Evolutionary conservation across 352 stramenopile genomes (phyloP), one percentile per base, ranked within the genome.

Genomic region (Paralagenidium karlingii): DNA sequence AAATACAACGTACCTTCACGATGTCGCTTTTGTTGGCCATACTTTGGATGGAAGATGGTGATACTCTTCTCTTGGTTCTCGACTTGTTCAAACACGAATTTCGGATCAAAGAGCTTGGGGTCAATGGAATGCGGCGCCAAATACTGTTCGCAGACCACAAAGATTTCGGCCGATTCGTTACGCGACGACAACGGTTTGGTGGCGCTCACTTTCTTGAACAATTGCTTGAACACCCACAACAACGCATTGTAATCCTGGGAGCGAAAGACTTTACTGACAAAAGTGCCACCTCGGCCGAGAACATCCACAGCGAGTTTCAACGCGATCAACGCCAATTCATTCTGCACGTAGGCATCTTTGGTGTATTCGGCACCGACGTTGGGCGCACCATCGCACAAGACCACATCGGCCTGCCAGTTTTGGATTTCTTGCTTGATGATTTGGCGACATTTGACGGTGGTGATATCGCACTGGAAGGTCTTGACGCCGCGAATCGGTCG

Each of bases 91-190:
- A 99, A 99, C 8, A 99, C 94, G 59, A 94, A 91, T 65, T 96
- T 97, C 10, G 94, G 94, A 63, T 99, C 93, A 38, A 98, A 93
- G 19, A 99, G 71, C 45, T 96, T 89, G 1, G 94, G 68, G 63
- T 99, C 96, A 52, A 99, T 98, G 34, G 94, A 97, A 42, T 97
- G 76, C 1, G 96, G 95, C 4, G 84, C 88, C 28, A 97, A 59
- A 60, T 97, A 99, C 22, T 91, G 74, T 46, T 90, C 61, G 59
- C 95, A 99, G 1, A 99, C 88, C 13, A 99, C 91, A 63, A 99
- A 99, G 56, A 99, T 99, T 68, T 99, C 96, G n/a, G 96, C 96
- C 9, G 92, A 98, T 52, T 99, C 94, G 51, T 89, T 94, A 65
- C 96, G 86, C 43, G 84, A 98, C 8, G 93, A 96, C 24, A 95